Base-by-base conservation (phyloP, 345 rosid genomes). In the Lenwebbia sp. region DNA sequence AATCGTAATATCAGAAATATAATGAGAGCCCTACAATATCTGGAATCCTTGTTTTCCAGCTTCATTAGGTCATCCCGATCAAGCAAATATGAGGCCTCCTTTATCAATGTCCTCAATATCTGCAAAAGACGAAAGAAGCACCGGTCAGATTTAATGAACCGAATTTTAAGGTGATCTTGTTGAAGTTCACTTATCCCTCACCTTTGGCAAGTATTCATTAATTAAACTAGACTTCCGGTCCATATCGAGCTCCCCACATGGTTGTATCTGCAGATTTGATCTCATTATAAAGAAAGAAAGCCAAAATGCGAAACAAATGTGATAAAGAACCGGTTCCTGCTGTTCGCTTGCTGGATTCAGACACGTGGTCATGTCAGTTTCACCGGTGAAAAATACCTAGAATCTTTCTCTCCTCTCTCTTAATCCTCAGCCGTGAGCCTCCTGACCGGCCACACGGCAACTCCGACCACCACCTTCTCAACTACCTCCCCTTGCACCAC, bases 221-320 rank as follows among this genome's bases (percentile, higher is more conserved):
- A 92, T 74, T 55, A 94, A 90, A 55, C 82, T 49, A 83, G 83
- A 88, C 89, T 93, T 96, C 10, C 85, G 82, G 82, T 87, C 88
- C 4, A 93, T 22, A 82, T 92, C 91, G 54, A 96, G 94, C 54
- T 90, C 92, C 26, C 91, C 99, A 82, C 95, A 94, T 1, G 96
- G 99, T 89, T 92, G 94, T 85, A 91, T 88, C 99, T 96, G 86
- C 74, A 81, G 13, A 40, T 49, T 11, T 28, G 51, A 62, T 82
- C 30, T 83, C 22, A 7, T 23, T 21, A 10, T 17, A 28, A 70
- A 84, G 30, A 65, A 54, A 50, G 82, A 70, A 54, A 5, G 21
- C 44, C 30, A 8, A 60, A 82, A 7, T 5, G 6, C n/a, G 22
- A 81, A 85, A 4, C 10, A 57, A 44, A 51, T 19, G 8, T 9